Percentiles rank a stretch among this genome's conserved stretches.
These are phyloP conservation scores for Candida multigemmis DNA, from an alignment of 805 yeast genomes.

Conservation along the genomic window DNA sequence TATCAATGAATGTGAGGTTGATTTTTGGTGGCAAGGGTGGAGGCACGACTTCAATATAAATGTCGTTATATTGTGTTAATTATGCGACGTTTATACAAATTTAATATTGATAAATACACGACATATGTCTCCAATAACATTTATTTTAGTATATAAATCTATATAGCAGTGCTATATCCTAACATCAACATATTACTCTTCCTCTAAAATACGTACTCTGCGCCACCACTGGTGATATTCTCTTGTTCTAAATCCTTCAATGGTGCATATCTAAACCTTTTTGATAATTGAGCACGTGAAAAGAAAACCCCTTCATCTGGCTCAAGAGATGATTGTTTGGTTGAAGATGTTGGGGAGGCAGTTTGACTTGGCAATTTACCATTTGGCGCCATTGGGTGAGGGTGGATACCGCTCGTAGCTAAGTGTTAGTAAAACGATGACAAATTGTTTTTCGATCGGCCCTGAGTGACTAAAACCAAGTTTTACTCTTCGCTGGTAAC, in stretches of 20 bases:
- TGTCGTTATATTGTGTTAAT: too few relatives aligned
- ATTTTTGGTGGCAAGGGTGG: too few relatives aligned
- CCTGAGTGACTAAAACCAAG: neutral
- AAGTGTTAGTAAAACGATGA: neutral
- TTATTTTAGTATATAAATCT: too few relatives aligned
- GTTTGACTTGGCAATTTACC: slow-evolving; percentile 31
- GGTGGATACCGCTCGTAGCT: slow-evolving; percentile 5
- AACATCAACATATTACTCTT: neutral
- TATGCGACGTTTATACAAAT: too few relatives aligned
- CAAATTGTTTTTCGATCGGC: neutral
- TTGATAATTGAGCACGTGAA: slow-evolving; percentile 61
- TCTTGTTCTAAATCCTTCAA: slow-evolving; percentile 68
- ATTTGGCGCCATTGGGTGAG: slow-evolving; percentile 34
- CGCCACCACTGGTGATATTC: slow-evolving; percentile 77
- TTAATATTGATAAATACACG: too few relatives aligned
- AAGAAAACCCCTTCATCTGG: slow-evolving; percentile 32
- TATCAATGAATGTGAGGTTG: too few relatives aligned
- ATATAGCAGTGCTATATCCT: too few relatives aligned
- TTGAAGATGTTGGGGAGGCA: slow-evolving; percentile 6
- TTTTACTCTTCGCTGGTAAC: neutral
- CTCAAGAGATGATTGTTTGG: slow-evolving; percentile 20
- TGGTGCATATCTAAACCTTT: slow-evolving; percentile 59
- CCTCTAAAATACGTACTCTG: slow-evolving; percentile 42
- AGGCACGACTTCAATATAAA: too few relatives aligned
- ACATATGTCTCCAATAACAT: too few relatives aligned